These are phyloP conservation scores for Alternaria sp. DNA, from an alignment of 2,329 filamentous ascomycete genomes.

Conservation along the genomic window DNA sequence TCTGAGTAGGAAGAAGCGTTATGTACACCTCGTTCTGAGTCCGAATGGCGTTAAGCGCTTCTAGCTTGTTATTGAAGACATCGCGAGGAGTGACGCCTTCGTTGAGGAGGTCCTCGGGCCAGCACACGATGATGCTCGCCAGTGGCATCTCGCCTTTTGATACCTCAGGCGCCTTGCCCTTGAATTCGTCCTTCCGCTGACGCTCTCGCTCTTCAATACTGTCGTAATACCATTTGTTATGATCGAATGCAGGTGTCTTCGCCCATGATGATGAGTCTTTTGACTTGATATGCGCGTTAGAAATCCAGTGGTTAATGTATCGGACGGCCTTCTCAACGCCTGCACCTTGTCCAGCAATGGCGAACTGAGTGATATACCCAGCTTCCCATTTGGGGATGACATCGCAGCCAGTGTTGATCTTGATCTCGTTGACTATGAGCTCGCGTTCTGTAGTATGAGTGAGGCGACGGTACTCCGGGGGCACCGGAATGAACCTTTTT, in stretches of 20 bases:
- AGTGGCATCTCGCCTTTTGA: constrained; percentile 8
- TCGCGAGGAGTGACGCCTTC: constrained; percentile 25
- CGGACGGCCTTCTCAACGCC: constrained; percentile 25
- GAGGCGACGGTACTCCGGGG: constrained; percentile 24
- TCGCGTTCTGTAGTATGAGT: constrained; percentile 21
- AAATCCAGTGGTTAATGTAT: constrained; percentile 40
- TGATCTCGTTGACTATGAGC: constrained; percentile 18
- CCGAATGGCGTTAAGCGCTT: constrained; percentile 36
- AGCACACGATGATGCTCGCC: constrained; percentile 12
- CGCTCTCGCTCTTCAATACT: constrained; percentile 21
- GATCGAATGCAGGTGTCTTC: constrained; percentile 32
- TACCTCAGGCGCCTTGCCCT: constrained; percentile 19
- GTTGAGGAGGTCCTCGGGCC: constrained; percentile 32
- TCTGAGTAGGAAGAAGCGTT: constrained; percentile 11
- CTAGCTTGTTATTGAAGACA: constrained; percentile 37
- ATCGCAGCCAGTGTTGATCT: constrained; percentile 25
- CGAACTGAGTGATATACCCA: constrained; percentile 27
- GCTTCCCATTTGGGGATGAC: constrained; percentile 22
- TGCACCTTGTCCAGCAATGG: constrained; percentile 28
- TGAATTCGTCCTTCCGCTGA: constrained; percentile 29
- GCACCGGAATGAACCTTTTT: constrained; percentile 26
- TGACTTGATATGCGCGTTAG: constrained; percentile 24
- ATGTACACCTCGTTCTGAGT: constrained; percentile 39
- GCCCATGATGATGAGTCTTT: constrained; percentile 35
- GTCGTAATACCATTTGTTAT: constrained; percentile 32